A percentile compares a stretch with the other conserved stretches of the same genome.
These are phyloP conservation scores for Pseudozyma thailandica DNA, from an alignment of 1,284 basidiomycete genomes.

Conservation along the genomic window DNA sequence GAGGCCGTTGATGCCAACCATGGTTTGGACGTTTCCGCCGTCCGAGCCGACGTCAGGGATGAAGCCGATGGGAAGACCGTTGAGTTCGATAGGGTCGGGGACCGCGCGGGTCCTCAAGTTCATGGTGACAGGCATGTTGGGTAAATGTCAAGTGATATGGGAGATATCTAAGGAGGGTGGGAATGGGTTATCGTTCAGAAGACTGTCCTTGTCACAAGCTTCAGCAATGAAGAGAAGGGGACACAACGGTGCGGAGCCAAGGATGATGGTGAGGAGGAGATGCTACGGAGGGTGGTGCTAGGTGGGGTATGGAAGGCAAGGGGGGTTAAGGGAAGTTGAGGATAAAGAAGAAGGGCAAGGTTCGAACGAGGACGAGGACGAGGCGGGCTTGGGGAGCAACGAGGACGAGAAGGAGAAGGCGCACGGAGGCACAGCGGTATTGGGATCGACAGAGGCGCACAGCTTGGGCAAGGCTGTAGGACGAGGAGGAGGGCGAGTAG, in stretches of 20 bases:
- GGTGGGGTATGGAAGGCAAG: too few species aligned
- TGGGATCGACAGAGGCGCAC: background rate
- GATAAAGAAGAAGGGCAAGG: background rate
- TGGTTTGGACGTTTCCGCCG: slow-evolving; percentile 54
- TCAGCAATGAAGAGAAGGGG: background rate
- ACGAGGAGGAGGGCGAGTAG: background rate
- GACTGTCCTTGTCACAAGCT: too few species aligned
- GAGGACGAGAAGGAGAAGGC: background rate
- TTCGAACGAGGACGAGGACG: background rate
- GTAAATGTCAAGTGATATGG: background rate
- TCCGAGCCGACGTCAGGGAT: slow-evolving; percentile 61
- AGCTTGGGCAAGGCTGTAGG: background rate
- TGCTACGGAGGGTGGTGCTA: too few species aligned
- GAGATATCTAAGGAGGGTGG: background rate
- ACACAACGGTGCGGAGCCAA: background rate
- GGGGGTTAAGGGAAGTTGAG: background rate
- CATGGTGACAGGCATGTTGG: slow-evolving; percentile 26
- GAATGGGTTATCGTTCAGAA: background rate
- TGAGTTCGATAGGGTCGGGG: slow-evolving; percentile 31
- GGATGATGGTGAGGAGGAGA: background rate
- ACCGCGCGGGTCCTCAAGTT: slow-evolving; percentile 24
- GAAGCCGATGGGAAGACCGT: slow-evolving; percentile 44
- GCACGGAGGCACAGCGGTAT: background rate
- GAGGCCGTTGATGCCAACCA: slow-evolving; percentile 42
- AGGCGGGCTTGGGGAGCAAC: too few species aligned